phyloP scores from a whole-genome alignment of 352 stramenopile species.

The Globisporangium uncinulatum region DNA sequence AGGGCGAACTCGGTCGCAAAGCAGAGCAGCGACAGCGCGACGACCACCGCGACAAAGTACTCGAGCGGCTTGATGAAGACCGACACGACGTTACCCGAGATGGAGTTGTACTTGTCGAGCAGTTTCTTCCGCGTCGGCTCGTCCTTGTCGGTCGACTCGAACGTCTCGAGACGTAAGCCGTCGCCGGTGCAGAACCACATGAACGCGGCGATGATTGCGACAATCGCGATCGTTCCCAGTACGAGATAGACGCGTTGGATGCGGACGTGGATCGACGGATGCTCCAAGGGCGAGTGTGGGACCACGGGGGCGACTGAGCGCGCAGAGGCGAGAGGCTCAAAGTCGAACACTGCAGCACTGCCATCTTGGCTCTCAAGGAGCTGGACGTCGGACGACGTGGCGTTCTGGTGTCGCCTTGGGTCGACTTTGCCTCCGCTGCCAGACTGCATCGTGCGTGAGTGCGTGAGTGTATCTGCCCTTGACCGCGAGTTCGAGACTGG shows the following conservation, averaged over 20 bases:
- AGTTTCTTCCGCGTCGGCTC: not conserved
- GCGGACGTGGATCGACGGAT: not conserved
- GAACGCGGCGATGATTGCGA: not conserved
- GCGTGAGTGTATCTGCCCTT: too few relatives aligned
- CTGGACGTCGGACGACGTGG: not conserved
- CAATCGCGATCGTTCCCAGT: not conserved
- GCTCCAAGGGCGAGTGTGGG: not conserved
- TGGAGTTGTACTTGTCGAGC: conserved; percentile 6
- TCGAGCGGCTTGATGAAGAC: conserved; percentile 2
- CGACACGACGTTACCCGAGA: conserved; percentile 4
- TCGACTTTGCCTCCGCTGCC: too few relatives aligned
- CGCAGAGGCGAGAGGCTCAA: not conserved
- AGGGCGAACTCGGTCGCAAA: conserved; percentile 4
- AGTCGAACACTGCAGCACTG: not conserved
- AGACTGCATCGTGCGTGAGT: too few relatives aligned
- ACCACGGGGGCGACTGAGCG: not conserved
- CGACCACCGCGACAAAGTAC: not conserved
- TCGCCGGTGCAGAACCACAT: not conserved
- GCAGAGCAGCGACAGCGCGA: conserved; percentile 1
- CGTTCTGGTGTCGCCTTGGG: not conserved
- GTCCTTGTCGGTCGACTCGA: not conserved
- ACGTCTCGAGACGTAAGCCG: conserved; percentile 1
- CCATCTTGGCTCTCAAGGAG: not conserved
- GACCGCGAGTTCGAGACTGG: too few relatives aligned
- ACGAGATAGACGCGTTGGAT: not conserved